phyloP scores from a whole-genome alignment of 345 rosid genomes.

The Salix koriyanagi region DNA sequence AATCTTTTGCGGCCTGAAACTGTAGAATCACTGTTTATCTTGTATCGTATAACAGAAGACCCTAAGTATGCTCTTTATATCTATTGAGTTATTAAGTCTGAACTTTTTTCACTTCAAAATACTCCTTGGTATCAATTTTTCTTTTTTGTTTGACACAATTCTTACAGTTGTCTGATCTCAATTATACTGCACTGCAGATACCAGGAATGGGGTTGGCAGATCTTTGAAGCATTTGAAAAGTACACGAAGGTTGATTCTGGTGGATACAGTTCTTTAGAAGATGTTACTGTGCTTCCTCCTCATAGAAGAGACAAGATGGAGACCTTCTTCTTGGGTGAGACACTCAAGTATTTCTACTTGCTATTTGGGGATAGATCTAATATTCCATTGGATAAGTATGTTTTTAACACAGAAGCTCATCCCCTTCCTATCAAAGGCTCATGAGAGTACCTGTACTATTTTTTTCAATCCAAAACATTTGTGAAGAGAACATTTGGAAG shows the following conservation, averaged over 20 bases:
- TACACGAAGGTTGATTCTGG: constrained; percentile 75
- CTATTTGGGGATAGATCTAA: constrained; percentile 72
- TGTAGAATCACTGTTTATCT: constrained; percentile 85
- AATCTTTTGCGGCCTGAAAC: constrained; percentile 95
- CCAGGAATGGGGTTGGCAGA: constrained; percentile 96
- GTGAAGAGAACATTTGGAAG: constrained; percentile 3
- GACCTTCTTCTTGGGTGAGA: constrained; percentile 90
- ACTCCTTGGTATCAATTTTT: not conserved
- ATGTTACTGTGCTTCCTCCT: constrained; percentile 81
- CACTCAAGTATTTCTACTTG: constrained; percentile 82
- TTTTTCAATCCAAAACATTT: constrained; percentile 3
- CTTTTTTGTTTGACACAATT: not conserved
- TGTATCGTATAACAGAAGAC: constrained; percentile 80
- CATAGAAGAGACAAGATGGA: constrained; percentile 87
- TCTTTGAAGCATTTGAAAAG: constrained; percentile 87
- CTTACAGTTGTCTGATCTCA: not conserved
- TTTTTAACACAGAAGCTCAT: constrained; percentile 94
- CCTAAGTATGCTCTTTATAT: constrained; percentile 49
- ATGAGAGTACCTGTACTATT: constrained; percentile 6
- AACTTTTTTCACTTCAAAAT: not conserved
- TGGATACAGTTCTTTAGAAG: constrained; percentile 79
- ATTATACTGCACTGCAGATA: constrained; percentile 44
- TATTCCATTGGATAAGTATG: constrained; percentile 74
- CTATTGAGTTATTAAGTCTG: constrained; percentile 3
- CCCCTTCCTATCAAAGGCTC: constrained; percentile 61